Evolutionary conservation across 257 asterid species (phyloP), one percentile per base, ranked within the genome.

Genomic region (Fraxinus pennsylvanica): DNA sequence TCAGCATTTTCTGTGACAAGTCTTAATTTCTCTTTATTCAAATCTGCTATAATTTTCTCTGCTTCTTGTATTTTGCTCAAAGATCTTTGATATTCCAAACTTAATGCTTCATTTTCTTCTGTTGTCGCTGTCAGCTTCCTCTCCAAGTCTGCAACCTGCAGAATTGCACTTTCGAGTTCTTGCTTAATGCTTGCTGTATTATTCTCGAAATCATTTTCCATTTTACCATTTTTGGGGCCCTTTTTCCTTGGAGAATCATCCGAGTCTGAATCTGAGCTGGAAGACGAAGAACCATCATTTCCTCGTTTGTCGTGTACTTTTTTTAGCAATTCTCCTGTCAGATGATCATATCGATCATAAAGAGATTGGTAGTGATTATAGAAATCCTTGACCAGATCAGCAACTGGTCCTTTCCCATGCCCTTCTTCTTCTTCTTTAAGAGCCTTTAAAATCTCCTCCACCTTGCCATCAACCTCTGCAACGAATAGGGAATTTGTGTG

Each of bases 221-320:
- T 66, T 72, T 82, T 82, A n/a, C 97, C 96, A 80, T 96, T 90
- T 75, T 87, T 88, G 0, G 74, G 32, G 77, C 82, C 88, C 68
- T 87, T 83, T 66, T 85, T 84, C 78, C 59, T 74, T 12, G 85
- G 81, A 30, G 91, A 83, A 72, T 73, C 73, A 33, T 92, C 96
- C 1, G 92, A 92, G 79, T 91, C 97, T n/a, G 93, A 88, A 79
- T 84, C 91, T 9, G 98, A 93, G 84, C 91, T 86, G 87, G 96
- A 89, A 85, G 96, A 89, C 43, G 91, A 89, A 65, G 96, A 89
- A 86, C 87, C 73, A n/a, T 82, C 91, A 14, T 82, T 82, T 65
- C 79, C 91, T 19, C 67, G 81, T 70, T 88, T 88, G 33, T 85
- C 87, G 6, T 80, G 82, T 36, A 86, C 94, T 71, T 87, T 83